Conservation (phyloP, 148 eudicot genomes). For the Rheum nobile region DNA sequence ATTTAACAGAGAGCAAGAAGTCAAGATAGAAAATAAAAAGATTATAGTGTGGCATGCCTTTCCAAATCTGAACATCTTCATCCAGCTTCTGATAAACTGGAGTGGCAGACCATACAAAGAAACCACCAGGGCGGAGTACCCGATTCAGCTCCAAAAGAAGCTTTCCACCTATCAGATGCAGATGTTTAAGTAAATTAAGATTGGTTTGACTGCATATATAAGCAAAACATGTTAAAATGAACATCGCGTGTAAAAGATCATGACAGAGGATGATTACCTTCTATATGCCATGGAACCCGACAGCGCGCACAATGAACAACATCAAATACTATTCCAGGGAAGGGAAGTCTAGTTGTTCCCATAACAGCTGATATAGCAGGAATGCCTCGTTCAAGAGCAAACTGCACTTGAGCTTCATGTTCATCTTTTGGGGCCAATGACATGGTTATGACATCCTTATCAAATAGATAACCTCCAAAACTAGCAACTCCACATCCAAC, state of each 20-base stretch:
- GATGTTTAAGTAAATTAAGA: background rate
- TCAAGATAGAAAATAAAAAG: background rate
- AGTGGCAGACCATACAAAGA: slow-evolving; percentile 77
- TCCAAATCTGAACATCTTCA: slow-evolving; percentile 57
- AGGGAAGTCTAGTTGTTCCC: slow-evolving; percentile 87
- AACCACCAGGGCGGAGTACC: slow-evolving; percentile 68
- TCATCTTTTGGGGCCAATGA: slow-evolving; percentile 92
- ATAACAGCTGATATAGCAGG: slow-evolving; percentile 92
- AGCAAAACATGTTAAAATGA: background rate
- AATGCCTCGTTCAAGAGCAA: slow-evolving; percentile 75
- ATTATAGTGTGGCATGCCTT: slow-evolving; percentile 21
- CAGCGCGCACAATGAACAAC: slow-evolving; percentile 92
- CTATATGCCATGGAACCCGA: slow-evolving; percentile 91
- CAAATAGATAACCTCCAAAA: slow-evolving; percentile 42
- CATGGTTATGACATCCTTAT: slow-evolving; percentile 50
- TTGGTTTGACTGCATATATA: background rate
- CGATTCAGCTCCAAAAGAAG: slow-evolving; percentile 66
- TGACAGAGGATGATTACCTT: slow-evolving; percentile 37
- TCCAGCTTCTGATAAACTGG: slow-evolving; percentile 53
- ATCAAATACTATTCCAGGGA: slow-evolving; percentile 77
- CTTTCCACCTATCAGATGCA: slow-evolving; percentile 47
- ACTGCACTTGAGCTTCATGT: slow-evolving; percentile 84
- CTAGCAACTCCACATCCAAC: slow-evolving; percentile 83
- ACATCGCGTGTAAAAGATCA: background rate
- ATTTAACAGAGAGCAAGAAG: slow-evolving; percentile 1